Percentiles rank a stretch among this genome's conserved stretches.
Conservation (phyloP, 495 filamentous ascomycete species). For the Penicillium antarcticum region DNA sequence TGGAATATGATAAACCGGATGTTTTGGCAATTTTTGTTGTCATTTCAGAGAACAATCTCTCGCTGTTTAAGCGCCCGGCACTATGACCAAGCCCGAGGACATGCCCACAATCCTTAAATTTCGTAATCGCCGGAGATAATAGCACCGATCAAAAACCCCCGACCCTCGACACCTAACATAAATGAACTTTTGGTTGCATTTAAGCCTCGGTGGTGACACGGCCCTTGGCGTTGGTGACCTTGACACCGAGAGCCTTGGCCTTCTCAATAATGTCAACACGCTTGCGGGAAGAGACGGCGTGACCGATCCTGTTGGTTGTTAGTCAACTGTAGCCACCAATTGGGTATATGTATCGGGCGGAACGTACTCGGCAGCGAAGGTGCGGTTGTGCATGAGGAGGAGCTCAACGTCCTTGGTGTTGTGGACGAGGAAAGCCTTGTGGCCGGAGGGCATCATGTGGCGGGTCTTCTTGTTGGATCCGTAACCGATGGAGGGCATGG, state of each 20-base stretch:
- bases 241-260: conserved; percentile 95
- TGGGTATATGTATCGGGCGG: background rate
- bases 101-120: conserved; percentile 34
- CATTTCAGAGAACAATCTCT: conserved; percentile 33
- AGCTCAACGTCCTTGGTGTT: conserved; percentile 94
- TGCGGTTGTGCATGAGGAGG: conserved; percentile 99
- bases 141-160: conserved; percentile 30
- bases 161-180: conserved; percentile 24
- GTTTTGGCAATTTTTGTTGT: conserved; percentile 34
- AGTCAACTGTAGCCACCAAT: background rate
- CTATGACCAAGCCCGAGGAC: conserved; percentile 27
- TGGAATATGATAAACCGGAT: conserved; percentile 3
- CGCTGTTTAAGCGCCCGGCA: conserved; percentile 24
- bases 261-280: conserved; percentile 92
- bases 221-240: conserved; percentile 99
- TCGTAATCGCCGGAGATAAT: conserved; percentile 34
- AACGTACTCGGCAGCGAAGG: conserved; percentile 95
- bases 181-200: conserved; percentile 41
- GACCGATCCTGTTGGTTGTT: conserved; percentile 69
- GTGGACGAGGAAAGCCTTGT: conserved; percentile 99
- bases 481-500: conserved; percentile 98
- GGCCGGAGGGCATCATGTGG: conserved; percentile 97
- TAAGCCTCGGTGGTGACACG: conserved; percentile 97
- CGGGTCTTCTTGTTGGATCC: conserved; percentile 98
- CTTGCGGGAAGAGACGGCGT: conserved; percentile 97